These are phyloP conservation scores for Lepiota brunneoincarnata DNA, from an alignment of 768 basidiomycete species.

Conservation along the genomic window DNA sequence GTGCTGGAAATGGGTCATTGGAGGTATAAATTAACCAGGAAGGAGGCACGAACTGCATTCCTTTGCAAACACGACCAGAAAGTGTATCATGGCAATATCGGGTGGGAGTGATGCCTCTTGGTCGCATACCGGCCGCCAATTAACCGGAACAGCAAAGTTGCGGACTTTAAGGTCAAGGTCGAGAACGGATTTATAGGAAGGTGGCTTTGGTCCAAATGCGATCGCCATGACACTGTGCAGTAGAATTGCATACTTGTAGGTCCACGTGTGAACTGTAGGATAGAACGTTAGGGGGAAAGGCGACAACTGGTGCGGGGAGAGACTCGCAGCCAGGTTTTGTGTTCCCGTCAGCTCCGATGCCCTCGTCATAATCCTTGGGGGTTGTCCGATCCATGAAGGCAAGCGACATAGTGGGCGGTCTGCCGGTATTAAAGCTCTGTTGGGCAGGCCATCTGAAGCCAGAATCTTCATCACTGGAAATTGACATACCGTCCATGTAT, in stretches of 20 bases:
- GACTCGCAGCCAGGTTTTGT: slow-evolving; percentile 41
- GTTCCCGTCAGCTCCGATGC: slow-evolving; percentile 30
- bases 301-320: not conserved
- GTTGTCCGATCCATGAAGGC: slow-evolving; percentile 55
- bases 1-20: slow-evolving; percentile 31
- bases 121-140: slow-evolving; percentile 38
- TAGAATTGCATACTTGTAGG: slow-evolving; percentile 50
- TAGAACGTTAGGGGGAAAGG: not conserved
- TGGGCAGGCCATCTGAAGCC: not conserved
- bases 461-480: not conserved
- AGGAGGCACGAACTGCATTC: slow-evolving; percentile 40
- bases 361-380: slow-evolving; percentile 43
- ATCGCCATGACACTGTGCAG: slow-evolving; percentile 48
- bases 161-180: slow-evolving; percentile 60
- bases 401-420: slow-evolving; percentile 53
- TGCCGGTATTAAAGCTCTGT: slow-evolving; percentile 61
- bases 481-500: slow-evolving; percentile 55
- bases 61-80: slow-evolving; percentile 42
- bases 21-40: not conserved
- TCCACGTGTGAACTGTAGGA: slow-evolving; percentile 52
- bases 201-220: slow-evolving; percentile 51
- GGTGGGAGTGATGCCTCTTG: slow-evolving; percentile 16
- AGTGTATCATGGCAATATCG: slow-evolving; percentile 37
- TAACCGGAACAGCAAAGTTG: slow-evolving; percentile 51
- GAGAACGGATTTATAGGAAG: slow-evolving; percentile 49